Conservation (phyloP, 495 filamentous ascomycete species). For the Annulohypoxylon bovei region DNA sequence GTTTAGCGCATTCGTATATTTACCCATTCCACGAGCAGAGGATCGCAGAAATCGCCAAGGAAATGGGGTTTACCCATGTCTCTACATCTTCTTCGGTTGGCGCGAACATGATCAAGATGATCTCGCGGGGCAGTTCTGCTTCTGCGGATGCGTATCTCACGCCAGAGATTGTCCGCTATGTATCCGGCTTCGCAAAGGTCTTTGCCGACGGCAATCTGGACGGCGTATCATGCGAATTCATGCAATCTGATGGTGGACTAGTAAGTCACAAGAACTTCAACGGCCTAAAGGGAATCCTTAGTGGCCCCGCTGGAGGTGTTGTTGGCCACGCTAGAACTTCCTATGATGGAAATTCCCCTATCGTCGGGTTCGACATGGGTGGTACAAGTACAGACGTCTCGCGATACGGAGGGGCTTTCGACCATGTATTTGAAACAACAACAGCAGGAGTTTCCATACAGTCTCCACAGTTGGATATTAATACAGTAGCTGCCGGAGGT, state of each 20-base stretch:
- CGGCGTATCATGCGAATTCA: constrained; percentile 84
- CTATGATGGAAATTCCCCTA: constrained; percentile 88
- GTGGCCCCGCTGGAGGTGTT: constrained; percentile 82
- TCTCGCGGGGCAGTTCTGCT: constrained; percentile 84
- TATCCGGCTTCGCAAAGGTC: constrained; percentile 82
- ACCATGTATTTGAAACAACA: constrained; percentile 97
- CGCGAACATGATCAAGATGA: constrained; percentile 90
- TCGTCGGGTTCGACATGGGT: constrained; percentile 97
- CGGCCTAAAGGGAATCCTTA: constrained; percentile 78
- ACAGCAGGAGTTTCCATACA: constrained; percentile 96
- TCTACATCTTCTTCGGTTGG: constrained; percentile 70
- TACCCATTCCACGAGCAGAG: constrained; percentile 75
- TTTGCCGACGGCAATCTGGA: constrained; percentile 72
- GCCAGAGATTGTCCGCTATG: constrained; percentile 94
- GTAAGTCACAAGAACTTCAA: constrained; percentile 80
- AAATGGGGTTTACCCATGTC: constrained; percentile 81
- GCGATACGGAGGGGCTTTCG: constrained; percentile 81
- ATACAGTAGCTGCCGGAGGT: constrained; percentile 70
- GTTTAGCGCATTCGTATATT: constrained; percentile 82
- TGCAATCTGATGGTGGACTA: constrained; percentile 84
- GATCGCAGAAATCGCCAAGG: constrained; percentile 69
- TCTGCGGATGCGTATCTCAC: constrained; percentile 95
- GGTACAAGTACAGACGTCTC: constrained; percentile 97
- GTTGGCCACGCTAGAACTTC: constrained; percentile 95
- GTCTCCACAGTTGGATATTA: constrained; percentile 95